A percentile compares a stretch with the other conserved stretches of the same genome.
These are phyloP conservation scores for Verticillium zaregamsianum DNA, from an alignment of 2,329 filamentous ascomycete species.

Conservation along the genomic window DNA sequence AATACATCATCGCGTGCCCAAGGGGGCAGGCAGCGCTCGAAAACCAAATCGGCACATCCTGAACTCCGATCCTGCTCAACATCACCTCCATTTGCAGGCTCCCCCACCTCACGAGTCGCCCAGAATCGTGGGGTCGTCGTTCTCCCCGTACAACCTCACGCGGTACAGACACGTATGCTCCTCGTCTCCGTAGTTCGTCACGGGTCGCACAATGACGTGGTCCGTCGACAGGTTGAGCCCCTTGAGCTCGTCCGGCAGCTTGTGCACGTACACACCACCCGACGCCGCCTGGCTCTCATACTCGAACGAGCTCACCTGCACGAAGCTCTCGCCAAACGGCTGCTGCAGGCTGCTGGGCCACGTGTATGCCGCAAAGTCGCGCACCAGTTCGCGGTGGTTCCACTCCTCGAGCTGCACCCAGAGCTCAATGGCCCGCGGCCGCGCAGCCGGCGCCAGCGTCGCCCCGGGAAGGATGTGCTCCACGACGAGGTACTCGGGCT, in stretches of 20 bases:
- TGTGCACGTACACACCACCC: constrained; percentile 48
- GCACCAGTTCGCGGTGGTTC: constrained; percentile 31
- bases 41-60: background rate
- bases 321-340: constrained; percentile 42
- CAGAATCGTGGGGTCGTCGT: background rate
- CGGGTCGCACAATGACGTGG: constrained; percentile 49
- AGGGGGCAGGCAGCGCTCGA: background rate
- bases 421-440: constrained; percentile 66
- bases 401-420: constrained; percentile 56
- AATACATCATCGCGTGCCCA: background rate
- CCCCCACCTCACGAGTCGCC: background rate
- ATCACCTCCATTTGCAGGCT: background rate
- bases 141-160: constrained; percentile 51
- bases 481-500: constrained; percentile 65
- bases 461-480: constrained; percentile 65
- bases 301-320: constrained; percentile 54
- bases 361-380: constrained; percentile 31
- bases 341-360: constrained; percentile 12
- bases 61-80: background rate
- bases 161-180: constrained; percentile 65
- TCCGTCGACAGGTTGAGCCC: constrained; percentile 43
- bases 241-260: constrained; percentile 45
- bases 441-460: constrained; percentile 56
- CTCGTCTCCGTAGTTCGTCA: constrained; percentile 53
- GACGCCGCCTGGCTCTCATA: constrained; percentile 43